Evolutionary conservation across 2,329 filamentous ascomycete species (phyloP).

Genomic region (Curvularia spicifera): DNA sequence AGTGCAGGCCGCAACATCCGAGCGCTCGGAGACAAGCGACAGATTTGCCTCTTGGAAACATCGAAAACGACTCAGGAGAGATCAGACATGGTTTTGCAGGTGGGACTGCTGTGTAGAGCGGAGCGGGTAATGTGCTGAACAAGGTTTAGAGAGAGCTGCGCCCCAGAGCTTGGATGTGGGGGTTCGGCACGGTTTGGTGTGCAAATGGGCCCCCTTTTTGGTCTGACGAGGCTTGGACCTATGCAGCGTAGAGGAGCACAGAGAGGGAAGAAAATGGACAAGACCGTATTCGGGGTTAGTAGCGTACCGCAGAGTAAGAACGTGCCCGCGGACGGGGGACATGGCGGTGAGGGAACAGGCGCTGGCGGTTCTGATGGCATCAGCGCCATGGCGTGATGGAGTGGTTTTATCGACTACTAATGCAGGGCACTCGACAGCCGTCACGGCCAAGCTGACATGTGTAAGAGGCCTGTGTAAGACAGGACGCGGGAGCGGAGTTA

Average conservation of each 20-base stretch:
- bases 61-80: constrained; percentile 6
- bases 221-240: background rate
- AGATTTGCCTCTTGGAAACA: constrained; percentile 7
- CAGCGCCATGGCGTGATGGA: constrained; percentile 22
- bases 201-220: constrained; percentile 8
- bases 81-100: constrained; percentile 5
- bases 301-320: constrained; percentile 3
- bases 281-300: constrained; percentile 5
- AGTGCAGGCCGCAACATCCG: constrained; percentile 11
- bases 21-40: constrained; percentile 7
- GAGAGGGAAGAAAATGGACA: constrained; percentile 7
- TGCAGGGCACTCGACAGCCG: constrained; percentile 16
- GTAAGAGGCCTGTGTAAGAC: background rate
- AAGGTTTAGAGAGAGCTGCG: constrained; percentile 13
- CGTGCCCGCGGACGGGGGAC: constrained; percentile 4
- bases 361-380: constrained; percentile 9
- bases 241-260: background rate
- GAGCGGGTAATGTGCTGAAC: constrained; percentile 12
- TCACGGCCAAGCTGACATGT: constrained; percentile 10
- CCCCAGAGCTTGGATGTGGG: constrained; percentile 21
- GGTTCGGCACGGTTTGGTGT: constrained; percentile 10
- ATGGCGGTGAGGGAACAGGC: constrained; percentile 17
- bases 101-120: background rate
- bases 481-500: background rate
- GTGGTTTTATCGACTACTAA: constrained; percentile 11